Conservation (phyloP, 768 basidiomycete species). For the Boletus coccyginus region DNA sequence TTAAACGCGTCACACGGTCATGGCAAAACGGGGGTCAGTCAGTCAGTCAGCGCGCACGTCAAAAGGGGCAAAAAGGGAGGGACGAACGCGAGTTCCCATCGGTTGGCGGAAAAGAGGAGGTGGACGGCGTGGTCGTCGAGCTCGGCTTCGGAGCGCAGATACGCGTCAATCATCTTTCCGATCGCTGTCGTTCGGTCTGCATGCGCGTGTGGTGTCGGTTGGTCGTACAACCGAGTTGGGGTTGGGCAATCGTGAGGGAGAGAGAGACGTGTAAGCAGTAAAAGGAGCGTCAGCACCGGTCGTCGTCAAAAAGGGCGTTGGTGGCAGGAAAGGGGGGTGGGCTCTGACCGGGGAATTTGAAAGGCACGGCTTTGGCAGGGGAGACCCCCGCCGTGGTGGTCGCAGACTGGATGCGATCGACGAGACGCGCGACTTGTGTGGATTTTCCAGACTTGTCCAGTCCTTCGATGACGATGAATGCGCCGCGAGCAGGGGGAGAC, state of each 20-base stretch:
- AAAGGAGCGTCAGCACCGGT: background rate
- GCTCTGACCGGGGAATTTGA: constrained; percentile 87
- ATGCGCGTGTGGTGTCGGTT: background rate
- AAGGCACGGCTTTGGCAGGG: constrained; percentile 41
- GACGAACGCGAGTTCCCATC: constrained; percentile 90
- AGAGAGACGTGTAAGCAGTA: no score
- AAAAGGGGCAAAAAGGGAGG: background rate
- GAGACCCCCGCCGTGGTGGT: background rate
- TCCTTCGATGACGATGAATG: constrained; percentile 93
- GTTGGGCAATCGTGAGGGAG: background rate
- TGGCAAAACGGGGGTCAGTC: no score
- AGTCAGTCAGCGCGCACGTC: background rate
- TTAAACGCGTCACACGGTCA: background rate
- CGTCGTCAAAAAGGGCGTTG: background rate
- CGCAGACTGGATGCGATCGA: constrained; percentile 45
- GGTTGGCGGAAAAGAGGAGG: constrained; percentile 92
- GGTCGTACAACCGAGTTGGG: background rate
- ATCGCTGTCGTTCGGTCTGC: constrained; percentile 88
- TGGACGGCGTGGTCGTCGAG: constrained; percentile 92
- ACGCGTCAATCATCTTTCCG: constrained; percentile 91
- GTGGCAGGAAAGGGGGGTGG: background rate
- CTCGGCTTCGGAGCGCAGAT: constrained; percentile 79
- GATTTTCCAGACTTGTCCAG: constrained; percentile 96
- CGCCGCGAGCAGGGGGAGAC: constrained; percentile 44
- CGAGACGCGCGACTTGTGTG: constrained; percentile 73